Percentiles rank a stretch among this genome's conserved stretches.
phyloP scores from a whole-genome alignment of 495 filamentous ascomycete species.

The Cercophora newfieldiana region DNA sequence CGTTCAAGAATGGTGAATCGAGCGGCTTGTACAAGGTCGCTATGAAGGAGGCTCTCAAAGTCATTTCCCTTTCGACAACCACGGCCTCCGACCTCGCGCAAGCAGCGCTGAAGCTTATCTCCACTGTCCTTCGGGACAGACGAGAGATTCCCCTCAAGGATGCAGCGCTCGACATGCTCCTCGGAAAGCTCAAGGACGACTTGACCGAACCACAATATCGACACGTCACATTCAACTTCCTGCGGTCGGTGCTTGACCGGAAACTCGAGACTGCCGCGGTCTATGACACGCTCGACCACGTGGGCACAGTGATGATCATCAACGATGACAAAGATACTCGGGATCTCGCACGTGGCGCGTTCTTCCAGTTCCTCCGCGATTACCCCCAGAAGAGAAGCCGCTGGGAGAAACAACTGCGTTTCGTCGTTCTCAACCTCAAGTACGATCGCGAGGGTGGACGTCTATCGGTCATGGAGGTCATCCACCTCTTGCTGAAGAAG shows the following conservation, averaged over 20 bases:
- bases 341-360: slow-evolving; percentile 82
- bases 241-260: slow-evolving; percentile 78
- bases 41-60: slow-evolving; percentile 76
- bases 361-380: slow-evolving; percentile 90
- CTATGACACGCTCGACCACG: slow-evolving; percentile 85
- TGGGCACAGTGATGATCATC: slow-evolving; percentile 92
- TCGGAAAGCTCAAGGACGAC: slow-evolving; percentile 82
- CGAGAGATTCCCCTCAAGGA: slow-evolving; percentile 74
- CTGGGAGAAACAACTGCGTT: slow-evolving; percentile 83
- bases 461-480: slow-evolving; percentile 85
- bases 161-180: slow-evolving; percentile 76
- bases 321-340: slow-evolving; percentile 85
- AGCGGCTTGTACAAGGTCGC: slow-evolving; percentile 77
- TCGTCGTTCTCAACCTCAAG: slow-evolving; percentile 85
- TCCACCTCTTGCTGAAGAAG: slow-evolving; percentile 81
- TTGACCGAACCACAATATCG: slow-evolving; percentile 89
- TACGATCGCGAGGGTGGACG: slow-evolving; percentile 86
- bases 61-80: slow-evolving; percentile 59
- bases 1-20: slow-evolving; percentile 69
- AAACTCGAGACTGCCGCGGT: slow-evolving; percentile 83
- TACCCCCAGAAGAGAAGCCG: slow-evolving; percentile 89
- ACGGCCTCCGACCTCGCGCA: slow-evolving; percentile 81
- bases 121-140: slow-evolving; percentile 80
- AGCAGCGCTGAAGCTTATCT: slow-evolving; percentile 81
- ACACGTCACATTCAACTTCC: slow-evolving; percentile 89